phyloP scores from a whole-genome alignment of 495 filamentous ascomycete genomes.

The Trypethelium eluteriae region DNA sequence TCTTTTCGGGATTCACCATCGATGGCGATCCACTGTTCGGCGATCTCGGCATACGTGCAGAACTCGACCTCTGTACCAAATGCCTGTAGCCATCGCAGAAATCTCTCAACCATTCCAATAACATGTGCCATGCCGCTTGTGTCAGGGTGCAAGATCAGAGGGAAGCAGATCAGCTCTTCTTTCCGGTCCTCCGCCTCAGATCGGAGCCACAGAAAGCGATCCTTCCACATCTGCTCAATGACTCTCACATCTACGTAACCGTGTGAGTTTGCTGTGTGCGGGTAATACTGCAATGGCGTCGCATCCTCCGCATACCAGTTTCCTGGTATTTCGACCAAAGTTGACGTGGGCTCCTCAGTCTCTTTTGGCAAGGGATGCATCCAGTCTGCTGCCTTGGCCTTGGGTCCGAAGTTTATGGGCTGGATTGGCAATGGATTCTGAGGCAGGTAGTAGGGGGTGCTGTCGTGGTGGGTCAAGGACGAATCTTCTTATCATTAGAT shows the following conservation, averaged over 20 bases:
- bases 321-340: slow-evolving; percentile 46
- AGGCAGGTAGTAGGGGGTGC: slow-evolving; percentile 47
- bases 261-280: slow-evolving; percentile 44
- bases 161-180: slow-evolving; percentile 37
- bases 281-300: slow-evolving; percentile 49
- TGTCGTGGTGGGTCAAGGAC: slow-evolving; percentile 50
- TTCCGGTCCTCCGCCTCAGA: slow-evolving; percentile 30
- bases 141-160: slow-evolving; percentile 51
- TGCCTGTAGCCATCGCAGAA: slow-evolving; percentile 47
- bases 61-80: slow-evolving; percentile 46
- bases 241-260: slow-evolving; percentile 47
- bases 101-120: slow-evolving; percentile 51
- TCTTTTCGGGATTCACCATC: not conserved
- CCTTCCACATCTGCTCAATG: slow-evolving; percentile 50
- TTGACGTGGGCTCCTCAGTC: slow-evolving; percentile 21
- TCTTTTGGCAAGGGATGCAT: slow-evolving; percentile 45
- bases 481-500: slow-evolving; percentile 32
- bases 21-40: slow-evolving; percentile 33
- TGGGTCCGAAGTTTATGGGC: slow-evolving; percentile 45
- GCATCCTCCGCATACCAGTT: slow-evolving; percentile 55
- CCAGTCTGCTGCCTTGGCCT: slow-evolving; percentile 43
- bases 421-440: slow-evolving; percentile 38
- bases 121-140: slow-evolving; percentile 57
- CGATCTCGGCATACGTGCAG: slow-evolving; percentile 36
- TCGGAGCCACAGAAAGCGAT: slow-evolving; percentile 40